Conservation (phyloP, 345 rosid species). For the Sonneratia alba region DNA sequence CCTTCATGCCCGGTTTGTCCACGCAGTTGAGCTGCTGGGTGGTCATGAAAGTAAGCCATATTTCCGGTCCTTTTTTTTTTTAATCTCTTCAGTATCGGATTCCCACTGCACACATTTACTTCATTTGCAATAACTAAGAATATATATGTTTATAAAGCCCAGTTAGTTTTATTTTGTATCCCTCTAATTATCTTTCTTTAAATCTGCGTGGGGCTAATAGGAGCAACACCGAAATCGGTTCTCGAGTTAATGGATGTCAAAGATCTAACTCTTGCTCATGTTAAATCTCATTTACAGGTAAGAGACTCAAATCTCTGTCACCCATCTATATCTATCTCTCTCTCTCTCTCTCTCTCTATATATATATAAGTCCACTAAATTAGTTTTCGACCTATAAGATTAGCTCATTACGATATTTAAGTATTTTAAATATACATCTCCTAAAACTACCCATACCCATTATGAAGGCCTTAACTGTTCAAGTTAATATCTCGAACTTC, state of each 20-base stretch:
- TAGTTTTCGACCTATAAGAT: too few relatives aligned
- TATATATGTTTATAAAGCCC: background rate
- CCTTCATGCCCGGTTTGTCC: constrained; percentile 96
- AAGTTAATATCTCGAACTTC: constrained; percentile 14
- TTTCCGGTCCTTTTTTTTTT: background rate
- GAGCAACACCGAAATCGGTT: constrained; percentile 98
- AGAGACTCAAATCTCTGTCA: background rate
- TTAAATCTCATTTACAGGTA: constrained; percentile 97
- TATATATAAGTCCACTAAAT: too few relatives aligned
- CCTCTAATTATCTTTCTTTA: constrained; percentile 1
- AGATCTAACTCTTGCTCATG: constrained; percentile 99
- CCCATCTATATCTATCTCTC: background rate
- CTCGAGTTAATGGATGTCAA: constrained; percentile 99
- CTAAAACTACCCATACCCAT: too few relatives aligned
- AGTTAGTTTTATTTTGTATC: background rate
- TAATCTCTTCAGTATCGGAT: too few relatives aligned
- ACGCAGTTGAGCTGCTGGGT: constrained; percentile 95
- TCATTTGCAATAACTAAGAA: background rate
- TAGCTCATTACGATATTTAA: too few relatives aligned
- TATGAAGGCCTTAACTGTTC: background rate
- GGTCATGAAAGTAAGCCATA: constrained; percentile 86
- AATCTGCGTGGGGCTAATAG: constrained; percentile 13
- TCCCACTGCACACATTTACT: background rate
- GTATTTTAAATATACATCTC: too few relatives aligned
- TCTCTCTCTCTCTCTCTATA: too few relatives aligned